Conservation (phyloP, 2,329 filamentous ascomycete species). For the Trichophyton rubrum region DNA sequence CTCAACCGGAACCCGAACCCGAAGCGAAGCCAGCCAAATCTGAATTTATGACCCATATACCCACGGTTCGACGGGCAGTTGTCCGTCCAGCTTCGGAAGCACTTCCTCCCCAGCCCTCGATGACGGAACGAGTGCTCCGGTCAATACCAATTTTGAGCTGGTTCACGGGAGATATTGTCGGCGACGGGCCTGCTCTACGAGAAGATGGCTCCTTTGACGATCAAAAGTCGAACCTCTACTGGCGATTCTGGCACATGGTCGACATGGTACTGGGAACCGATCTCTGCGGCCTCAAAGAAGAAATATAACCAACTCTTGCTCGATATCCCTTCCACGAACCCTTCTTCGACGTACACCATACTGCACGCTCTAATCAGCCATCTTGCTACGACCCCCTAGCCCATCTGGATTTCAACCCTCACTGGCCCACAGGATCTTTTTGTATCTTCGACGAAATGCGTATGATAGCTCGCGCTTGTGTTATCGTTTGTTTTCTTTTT, state of each 20-base stretch:
- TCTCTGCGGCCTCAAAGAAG: slow-evolving; percentile 47
- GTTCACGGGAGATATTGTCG: slow-evolving; percentile 48
- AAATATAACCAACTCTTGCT: slow-evolving; percentile 22
- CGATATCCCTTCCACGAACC: background rate
- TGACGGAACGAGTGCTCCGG: slow-evolving; percentile 50
- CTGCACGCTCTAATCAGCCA: background rate
- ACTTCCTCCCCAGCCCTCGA: slow-evolving; percentile 54
- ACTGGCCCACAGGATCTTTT: background rate
- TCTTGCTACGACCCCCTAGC: background rate
- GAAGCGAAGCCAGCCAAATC: slow-evolving; percentile 25
- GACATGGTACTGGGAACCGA: slow-evolving; percentile 47
- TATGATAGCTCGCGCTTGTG: background rate
- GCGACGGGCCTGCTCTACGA: slow-evolving; percentile 33
- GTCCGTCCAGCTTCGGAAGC: slow-evolving; percentile 59
- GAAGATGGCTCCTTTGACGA: slow-evolving; percentile 53
- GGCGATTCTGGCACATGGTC: slow-evolving; percentile 47
- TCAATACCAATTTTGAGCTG: slow-evolving; percentile 58
- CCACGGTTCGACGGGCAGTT: slow-evolving; percentile 51
- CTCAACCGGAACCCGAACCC: slow-evolving; percentile 16
- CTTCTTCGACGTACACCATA: background rate
- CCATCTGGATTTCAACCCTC: background rate
- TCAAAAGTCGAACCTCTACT: slow-evolving; percentile 48
- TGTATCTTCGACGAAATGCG: background rate
- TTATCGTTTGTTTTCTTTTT: background rate
- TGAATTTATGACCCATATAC: slow-evolving; percentile 46